These are phyloP conservation scores for Exobasidium cylindrosporum DNA, from an alignment of 1,284 basidiomycete species.

Conservation along the genomic window DNA sequence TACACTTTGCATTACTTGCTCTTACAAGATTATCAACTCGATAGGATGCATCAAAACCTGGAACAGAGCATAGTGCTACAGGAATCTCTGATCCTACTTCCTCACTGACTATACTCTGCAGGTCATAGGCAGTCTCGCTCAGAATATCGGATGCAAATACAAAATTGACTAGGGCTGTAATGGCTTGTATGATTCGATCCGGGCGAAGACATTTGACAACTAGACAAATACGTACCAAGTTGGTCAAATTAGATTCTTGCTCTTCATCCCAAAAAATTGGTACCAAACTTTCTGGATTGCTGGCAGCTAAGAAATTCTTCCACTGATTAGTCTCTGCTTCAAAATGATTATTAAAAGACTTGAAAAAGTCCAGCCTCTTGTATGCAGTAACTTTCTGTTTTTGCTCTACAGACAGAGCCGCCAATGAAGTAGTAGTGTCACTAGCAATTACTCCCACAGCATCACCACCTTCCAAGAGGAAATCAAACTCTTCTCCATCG, in stretches of 20 bases:
- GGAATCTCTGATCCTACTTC: slow-evolving; percentile 43
- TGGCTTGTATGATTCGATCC: slow-evolving; percentile 79
- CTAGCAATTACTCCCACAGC: slow-evolving; percentile 57
- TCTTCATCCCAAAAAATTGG: slow-evolving; percentile 66
- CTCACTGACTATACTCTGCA: slow-evolving; percentile 32
- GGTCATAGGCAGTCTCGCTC: slow-evolving; percentile 26
- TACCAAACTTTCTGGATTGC: slow-evolving; percentile 69
- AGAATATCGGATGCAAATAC: slow-evolving; percentile 80
- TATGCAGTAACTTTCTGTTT: slow-evolving; percentile 59
- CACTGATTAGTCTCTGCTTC: slow-evolving; percentile 68
- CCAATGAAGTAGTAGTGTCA: slow-evolving; percentile 48
- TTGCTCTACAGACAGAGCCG: slow-evolving; percentile 62
- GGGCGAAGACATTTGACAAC: slow-evolving; percentile 85
- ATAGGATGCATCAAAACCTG: slow-evolving; percentile 51
- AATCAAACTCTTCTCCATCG: slow-evolving; percentile 78
- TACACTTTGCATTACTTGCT: slow-evolving; percentile 32
- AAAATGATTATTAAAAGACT: slow-evolving; percentile 71
- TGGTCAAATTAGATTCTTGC: slow-evolving; percentile 37
- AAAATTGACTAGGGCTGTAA: slow-evolving; percentile 68
- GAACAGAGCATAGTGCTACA: slow-evolving; percentile 49
- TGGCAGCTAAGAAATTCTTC: slow-evolving; percentile 70
- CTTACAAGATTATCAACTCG: slow-evolving; percentile 47
- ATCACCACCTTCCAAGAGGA: slow-evolving; percentile 82
- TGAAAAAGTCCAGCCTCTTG: slow-evolving; percentile 64
- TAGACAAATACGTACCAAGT: slow-evolving; percentile 69